Evolutionary conservation across 108 stramenopile species (phyloP).

Genomic region (Chaetoceros muelleri): DNA sequence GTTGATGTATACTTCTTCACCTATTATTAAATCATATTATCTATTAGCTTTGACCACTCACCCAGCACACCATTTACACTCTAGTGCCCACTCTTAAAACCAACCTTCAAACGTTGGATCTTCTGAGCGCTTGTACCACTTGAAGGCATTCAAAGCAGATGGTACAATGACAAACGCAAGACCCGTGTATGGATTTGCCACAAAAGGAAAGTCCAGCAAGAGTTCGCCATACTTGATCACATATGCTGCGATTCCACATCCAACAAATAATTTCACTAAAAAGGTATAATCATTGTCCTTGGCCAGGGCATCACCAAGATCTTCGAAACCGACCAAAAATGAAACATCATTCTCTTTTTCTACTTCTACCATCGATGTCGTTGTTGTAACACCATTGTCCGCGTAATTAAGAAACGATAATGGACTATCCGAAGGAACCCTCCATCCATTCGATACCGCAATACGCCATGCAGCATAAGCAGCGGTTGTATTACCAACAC

Average conservation of each 20-base stretch:
- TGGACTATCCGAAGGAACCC: constrained; percentile 13
- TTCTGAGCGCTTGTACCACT: constrained; percentile 68
- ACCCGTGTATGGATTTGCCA: constrained; percentile 42
- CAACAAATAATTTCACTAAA: constrained; percentile 64
- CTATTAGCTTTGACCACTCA: too few relatives aligned
- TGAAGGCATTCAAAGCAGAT: constrained; percentile 64
- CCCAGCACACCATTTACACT: too few relatives aligned
- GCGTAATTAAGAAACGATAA: constrained; percentile 5
- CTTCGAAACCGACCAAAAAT: constrained; percentile 66
- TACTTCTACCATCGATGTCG: background rate
- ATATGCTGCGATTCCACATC: constrained; percentile 65
- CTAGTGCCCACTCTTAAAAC: too few relatives aligned
- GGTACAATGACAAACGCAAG: constrained; percentile 54
- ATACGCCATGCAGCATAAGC: constrained; percentile 64
- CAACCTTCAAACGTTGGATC: constrained; percentile 79
- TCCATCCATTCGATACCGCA: constrained; percentile 68
- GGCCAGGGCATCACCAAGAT: constrained; percentile 57
- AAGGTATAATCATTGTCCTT: constrained; percentile 65
- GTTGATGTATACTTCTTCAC: too few relatives aligned
- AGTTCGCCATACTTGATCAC: constrained; percentile 72
- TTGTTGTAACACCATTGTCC: background rate
- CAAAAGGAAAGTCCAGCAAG: constrained; percentile 61
- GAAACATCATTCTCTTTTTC: constrained; percentile 18
- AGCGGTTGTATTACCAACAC: constrained; percentile 71
- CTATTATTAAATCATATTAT: too few relatives aligned